Percentiles rank a stretch among this genome's conserved stretches.
These are phyloP conservation scores for Blastocystis sp. DNA, from an alignment of 352 stramenopile genomes.

Conservation along the genomic window DNA sequence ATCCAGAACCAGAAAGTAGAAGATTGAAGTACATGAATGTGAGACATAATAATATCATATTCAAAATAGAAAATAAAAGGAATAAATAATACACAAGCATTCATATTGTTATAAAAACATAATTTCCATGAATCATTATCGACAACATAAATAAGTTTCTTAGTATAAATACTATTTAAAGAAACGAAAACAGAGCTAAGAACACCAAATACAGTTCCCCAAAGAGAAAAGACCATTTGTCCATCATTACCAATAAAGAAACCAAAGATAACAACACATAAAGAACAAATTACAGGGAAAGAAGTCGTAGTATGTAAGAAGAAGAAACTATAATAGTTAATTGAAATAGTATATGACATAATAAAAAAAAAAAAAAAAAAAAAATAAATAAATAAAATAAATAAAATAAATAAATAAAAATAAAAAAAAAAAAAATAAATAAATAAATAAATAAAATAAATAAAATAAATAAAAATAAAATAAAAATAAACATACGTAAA, in stretches of 20 bases:
- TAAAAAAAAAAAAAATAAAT: too few relatives aligned
- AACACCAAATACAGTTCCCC: slow-evolving; percentile 54
- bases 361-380: too few relatives aligned
- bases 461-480: background rate
- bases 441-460: too few relatives aligned
- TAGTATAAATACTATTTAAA: slow-evolving; percentile 64
- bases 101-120: slow-evolving; percentile 56
- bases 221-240: slow-evolving; percentile 56
- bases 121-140: slow-evolving; percentile 41
- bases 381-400: too few relatives aligned
- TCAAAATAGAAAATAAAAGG: slow-evolving; percentile 57
- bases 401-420: too few relatives aligned
- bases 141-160: slow-evolving; percentile 55
- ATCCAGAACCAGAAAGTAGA: slow-evolving; percentile 54
- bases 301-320: slow-evolving; percentile 52
- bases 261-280: slow-evolving; percentile 54
- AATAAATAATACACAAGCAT: slow-evolving; percentile 56
- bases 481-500: slow-evolving; percentile 42
- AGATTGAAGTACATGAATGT: slow-evolving; percentile 37
- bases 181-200: slow-evolving; percentile 58
- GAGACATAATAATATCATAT: slow-evolving; percentile 40
- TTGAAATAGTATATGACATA: too few relatives aligned
- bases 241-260: slow-evolving; percentile 57
- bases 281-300: slow-evolving; percentile 47
- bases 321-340: slow-evolving; percentile 42